Evolutionary conservation across 177 flowering plant genomes (phyloP), one percentile per base, ranked within the genome.

Genomic region (Tripterygium wilfordii): DNA sequence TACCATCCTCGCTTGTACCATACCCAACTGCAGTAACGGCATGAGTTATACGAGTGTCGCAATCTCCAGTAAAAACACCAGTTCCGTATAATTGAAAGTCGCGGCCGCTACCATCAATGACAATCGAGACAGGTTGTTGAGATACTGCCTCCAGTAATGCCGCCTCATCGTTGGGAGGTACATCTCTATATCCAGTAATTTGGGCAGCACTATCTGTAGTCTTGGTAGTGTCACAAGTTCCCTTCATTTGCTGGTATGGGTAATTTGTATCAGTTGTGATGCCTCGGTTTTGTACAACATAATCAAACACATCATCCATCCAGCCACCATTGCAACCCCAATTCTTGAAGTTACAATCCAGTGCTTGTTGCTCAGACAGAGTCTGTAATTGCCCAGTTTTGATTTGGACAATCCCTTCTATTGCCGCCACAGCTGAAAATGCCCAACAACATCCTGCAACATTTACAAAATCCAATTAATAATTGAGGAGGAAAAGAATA

Each of bases 311-410:
- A 13, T 51, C 36, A 8, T 63, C 70, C n/a, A n/a, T 38, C 8
- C 15, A 28, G n/a, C 71, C 79, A 16, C 74, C 72, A 0, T 44
- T 5, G 14, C 81, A 76, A 14, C 81, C 79, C 31, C 54, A 42
- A 25, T 70, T 60, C 2, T 18, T 51, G 1, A 22, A 29, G 46
- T 65, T 71, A 38, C 77, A 72, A 13, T 72, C 77, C 5, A 72
- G 49, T 6, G 68, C 49, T 33, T 72, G 48, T 62, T 72, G 77
- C 46, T 64, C 81, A 0, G 81, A 72, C 1, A 74, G 62, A 0
- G 68, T 61, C 20, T 56, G 19, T 20, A 62, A 22, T 7, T 59
- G 57, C 0, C 76, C 66, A 0, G 56, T 63, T 13, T 24, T 46
- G 41, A 70, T 43, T 12, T 66, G 36, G 17, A 21, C 31, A 10